Base-by-base conservation (phyloP, 768 basidiomycete species). In the Amyloporia xantha region DNA sequence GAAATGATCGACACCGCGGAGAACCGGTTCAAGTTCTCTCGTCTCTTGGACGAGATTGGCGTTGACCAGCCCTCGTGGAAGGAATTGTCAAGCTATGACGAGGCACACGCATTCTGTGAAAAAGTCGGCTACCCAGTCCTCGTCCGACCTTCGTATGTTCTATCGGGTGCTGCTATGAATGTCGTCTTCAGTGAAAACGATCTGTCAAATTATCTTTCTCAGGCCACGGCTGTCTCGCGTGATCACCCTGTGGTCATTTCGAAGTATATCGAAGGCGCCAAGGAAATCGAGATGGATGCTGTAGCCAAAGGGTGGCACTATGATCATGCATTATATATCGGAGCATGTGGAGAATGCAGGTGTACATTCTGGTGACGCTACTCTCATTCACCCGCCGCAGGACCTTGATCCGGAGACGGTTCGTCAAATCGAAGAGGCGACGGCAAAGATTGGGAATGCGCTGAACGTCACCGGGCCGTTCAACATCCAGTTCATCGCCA, bases 271-370 rank as follows among this genome's bases (percentile, higher is more conserved):
- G 95, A 98, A 66, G 91, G 96, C 66, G 96, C 96, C 25, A 98
- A 99, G 75, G 96, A 99, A 71, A 99, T 99, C 57, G 96, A 99
- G 74, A 97, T 99, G 92, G 96, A 99, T 62, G 96, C 96, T 19
- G 82, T 99, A 33, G 96, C 96, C 27, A 89, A 89, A 68, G n/a
- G 91, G 91, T 62, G 95, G 95, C 19, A 91, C 96, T 74, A 86
- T 99, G 81, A 77, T 97, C 67, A 97, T 99, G 95, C 96, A 99
- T 67, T 97, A 92, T 68, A 93, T 97, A 65, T 98, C 95, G 11
- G 96, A 98, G 71, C 95, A 99, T 66, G 94, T 98, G 60, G 95
- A 98, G 72, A 97, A 97, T 62, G 94, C 95, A 3, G 95, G 96
- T 51, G 94, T 99, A 2, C 95, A 99, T 70, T 99, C 96, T 46